These are phyloP conservation scores for Diaporthe aspalathi DNA, from an alignment of 2,329 filamentous ascomycete genomes.

Conservation along the genomic window DNA sequence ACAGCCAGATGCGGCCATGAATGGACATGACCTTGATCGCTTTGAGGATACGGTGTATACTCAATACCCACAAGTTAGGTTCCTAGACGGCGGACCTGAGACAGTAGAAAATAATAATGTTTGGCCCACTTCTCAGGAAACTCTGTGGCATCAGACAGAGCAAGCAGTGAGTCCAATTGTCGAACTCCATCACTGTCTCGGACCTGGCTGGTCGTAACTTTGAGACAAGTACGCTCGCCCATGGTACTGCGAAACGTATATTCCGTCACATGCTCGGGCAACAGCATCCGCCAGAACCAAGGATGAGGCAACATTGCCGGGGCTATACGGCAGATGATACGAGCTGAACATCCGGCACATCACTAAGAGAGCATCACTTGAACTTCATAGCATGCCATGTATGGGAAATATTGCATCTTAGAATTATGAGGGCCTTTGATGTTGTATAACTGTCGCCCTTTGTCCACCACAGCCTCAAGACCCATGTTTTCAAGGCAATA, in stretches of 20 bases:
- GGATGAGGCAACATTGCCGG: too few relatives aligned
- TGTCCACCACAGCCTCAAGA: background rate
- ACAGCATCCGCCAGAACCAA: background rate
- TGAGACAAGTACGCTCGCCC: background rate
- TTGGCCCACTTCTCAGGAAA: background rate
- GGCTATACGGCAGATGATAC: accelerated
- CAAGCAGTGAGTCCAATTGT: too few relatives aligned
- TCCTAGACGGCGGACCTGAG: background rate
- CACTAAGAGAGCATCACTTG: too few relatives aligned
- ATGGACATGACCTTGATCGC: background rate
- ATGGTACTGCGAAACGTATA: background rate
- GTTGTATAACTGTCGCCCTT: background rate
- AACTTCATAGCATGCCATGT: too few relatives aligned
- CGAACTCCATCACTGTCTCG: background rate
- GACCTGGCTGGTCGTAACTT: background rate
- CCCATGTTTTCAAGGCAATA: background rate
- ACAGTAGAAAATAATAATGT: background rate
- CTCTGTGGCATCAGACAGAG: background rate
- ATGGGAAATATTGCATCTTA: background rate
- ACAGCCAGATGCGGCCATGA: background rate
- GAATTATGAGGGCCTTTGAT: background rate
- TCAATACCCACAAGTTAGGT: background rate
- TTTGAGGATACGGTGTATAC: background rate
- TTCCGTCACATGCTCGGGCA: background rate
- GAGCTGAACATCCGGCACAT: background rate